These are phyloP conservation scores for Hibiscus syriacus DNA, from an alignment of 345 rosid genomes.

Conservation along the genomic window DNA sequence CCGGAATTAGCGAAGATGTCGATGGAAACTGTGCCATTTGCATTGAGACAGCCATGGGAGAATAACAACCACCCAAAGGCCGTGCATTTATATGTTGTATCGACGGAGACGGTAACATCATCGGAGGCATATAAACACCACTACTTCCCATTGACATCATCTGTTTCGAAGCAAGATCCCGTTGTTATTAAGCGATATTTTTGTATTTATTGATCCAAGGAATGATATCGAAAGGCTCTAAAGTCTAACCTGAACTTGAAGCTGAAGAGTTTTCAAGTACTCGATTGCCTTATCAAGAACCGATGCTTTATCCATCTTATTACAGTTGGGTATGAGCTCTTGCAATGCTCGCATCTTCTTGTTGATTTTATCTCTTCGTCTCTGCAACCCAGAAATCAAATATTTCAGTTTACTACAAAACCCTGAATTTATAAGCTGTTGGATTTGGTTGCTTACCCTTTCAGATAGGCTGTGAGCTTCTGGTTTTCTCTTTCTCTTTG, in stretches of 20 bases:
- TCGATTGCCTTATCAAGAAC: conserved; percentile 66
- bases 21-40: conserved; percentile 27
- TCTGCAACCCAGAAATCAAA: conserved; percentile 27
- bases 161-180: conserved; percentile 22
- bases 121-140: conserved; percentile 28
- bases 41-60: conserved; percentile 26
- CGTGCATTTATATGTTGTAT: conserved; percentile 30
- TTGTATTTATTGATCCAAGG: too few species aligned
- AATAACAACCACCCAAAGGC: conserved; percentile 18
- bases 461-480: conserved; percentile 34
- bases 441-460: conserved; percentile 27
- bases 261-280: conserved; percentile 57
- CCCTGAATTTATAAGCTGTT: not conserved
- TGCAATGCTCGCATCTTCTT: conserved; percentile 58
- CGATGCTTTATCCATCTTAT: conserved; percentile 60
- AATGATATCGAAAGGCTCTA: too few species aligned
- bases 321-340: conserved; percentile 61
- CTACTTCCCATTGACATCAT: conserved; percentile 46
- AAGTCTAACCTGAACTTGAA: conserved; percentile 80
- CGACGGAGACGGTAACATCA: conserved; percentile 29
- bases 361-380: conserved; percentile 52
- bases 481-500: conserved; percentile 29
- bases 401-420: not conserved
- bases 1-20: conserved; percentile 13
- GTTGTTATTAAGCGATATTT: too few species aligned